These are phyloP conservation scores for Nepenthes alata DNA, from an alignment of 179 eudicot species.

Conservation along the genomic window DNA sequence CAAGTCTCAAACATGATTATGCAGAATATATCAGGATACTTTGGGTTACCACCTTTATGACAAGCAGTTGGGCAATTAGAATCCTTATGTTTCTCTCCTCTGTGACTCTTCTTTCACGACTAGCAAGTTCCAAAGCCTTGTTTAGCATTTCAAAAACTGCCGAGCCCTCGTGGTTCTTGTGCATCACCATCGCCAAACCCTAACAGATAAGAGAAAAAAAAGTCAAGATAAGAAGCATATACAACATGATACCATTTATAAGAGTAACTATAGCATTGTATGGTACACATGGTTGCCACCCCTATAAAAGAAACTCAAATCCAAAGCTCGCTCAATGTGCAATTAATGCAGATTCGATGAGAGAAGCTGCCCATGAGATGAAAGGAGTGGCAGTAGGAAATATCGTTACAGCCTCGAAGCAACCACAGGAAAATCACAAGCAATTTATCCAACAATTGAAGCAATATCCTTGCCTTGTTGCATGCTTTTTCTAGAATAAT, in stretches of 20 bases:
- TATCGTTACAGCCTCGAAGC: not conserved
- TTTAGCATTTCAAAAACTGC: conserved; percentile 80
- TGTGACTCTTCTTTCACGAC: conserved; percentile 42
- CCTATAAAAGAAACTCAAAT: too few species aligned
- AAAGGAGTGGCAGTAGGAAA: not conserved
- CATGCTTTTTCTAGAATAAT: too few species aligned
- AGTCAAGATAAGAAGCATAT: not conserved
- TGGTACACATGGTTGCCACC: too few species aligned
- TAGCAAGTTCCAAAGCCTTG: conserved; percentile 56
- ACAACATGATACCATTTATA: not conserved
- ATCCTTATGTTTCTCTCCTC: conserved; percentile 89
- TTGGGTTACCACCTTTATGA: conserved; percentile 51
- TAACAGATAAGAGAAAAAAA: conserved; percentile 7
- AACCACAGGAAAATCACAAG: not conserved
- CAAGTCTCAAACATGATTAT: not conserved
- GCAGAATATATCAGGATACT: conserved; percentile 1
- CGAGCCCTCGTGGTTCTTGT: conserved; percentile 74
- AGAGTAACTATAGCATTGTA: too few species aligned
- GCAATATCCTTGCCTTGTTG: too few species aligned
- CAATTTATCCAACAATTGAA: too few species aligned
- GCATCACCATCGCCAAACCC: conserved; percentile 99
- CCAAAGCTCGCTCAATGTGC: too few species aligned
- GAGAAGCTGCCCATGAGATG: too few species aligned
- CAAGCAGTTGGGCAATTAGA: conserved; percentile 80
- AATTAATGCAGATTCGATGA: too few species aligned